Evolutionary conservation across 2,329 filamentous ascomycete species (phyloP).

Genomic region (Fusarium albosuccineum): DNA sequence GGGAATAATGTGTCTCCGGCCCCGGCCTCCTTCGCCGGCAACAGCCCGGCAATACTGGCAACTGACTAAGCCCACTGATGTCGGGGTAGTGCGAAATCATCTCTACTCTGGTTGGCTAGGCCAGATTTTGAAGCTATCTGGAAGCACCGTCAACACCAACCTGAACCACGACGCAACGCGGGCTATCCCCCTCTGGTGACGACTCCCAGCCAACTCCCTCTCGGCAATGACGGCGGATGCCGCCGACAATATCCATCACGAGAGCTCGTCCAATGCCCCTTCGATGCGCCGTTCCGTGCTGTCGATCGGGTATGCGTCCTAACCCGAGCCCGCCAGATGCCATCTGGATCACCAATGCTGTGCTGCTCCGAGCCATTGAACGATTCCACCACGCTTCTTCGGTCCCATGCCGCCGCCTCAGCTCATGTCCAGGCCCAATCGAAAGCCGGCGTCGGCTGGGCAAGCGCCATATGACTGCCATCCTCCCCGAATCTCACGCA

Average conservation of each 20-base stretch:
- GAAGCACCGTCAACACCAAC: constrained; percentile 6
- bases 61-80: constrained; percentile 10
- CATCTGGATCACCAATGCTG: constrained; percentile 51
- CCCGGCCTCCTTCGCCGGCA: no score
- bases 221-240: constrained; percentile 25
- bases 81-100: constrained; percentile 26
- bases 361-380: constrained; percentile 51
- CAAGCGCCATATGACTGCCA: constrained; percentile 66
- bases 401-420: constrained; percentile 48
- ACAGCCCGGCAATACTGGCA: neutral
- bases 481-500: constrained; percentile 56
- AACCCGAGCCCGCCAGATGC: constrained; percentile 38
- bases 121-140: constrained; percentile 15
- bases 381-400: constrained; percentile 44
- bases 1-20: neutral
- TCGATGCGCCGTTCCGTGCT: constrained; percentile 46
- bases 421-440: constrained; percentile 65
- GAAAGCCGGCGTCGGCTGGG: constrained; percentile 67
- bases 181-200: constrained; percentile 1
- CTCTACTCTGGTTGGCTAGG: constrained; percentile 28
- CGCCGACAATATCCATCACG: constrained; percentile 1
- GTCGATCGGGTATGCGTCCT: constrained; percentile 39
- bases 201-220: constrained; percentile 1
- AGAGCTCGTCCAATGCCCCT: constrained; percentile 48
- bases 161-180: neutral